Evolutionary conservation across 2,329 filamentous ascomycete genomes (phyloP).

Genomic region (Knoxdaviesia capensis): DNA sequence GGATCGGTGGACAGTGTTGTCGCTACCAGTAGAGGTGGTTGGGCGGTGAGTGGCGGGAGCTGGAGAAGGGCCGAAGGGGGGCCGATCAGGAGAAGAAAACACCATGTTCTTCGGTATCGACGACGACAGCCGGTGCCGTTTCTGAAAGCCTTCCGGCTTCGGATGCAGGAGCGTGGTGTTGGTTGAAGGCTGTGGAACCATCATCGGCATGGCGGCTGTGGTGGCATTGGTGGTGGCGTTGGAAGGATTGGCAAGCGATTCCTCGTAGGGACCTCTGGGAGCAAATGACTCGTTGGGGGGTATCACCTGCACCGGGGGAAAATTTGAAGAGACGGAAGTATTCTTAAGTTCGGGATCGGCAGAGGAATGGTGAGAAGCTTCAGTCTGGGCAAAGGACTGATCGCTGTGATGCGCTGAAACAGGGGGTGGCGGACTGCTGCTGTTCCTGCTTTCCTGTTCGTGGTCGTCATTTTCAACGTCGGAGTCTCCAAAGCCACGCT

Average conservation of each 20-base stretch:
- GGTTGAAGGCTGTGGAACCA: not conserved
- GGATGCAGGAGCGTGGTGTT: constrained; percentile 1
- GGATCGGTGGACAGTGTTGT: constrained; percentile 6
- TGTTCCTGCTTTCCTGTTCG: constrained; percentile 4
- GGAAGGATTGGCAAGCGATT: not conserved
- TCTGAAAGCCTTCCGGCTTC: not conserved
- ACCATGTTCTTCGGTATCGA: constrained; percentile 14
- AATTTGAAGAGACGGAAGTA: too few relatives aligned
- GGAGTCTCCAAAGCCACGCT: constrained; percentile 34
- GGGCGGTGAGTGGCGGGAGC: not conserved
- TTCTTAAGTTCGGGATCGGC: too few relatives aligned
- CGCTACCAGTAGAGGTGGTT: not conserved
- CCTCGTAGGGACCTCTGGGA: too few relatives aligned
- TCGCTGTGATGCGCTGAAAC: too few relatives aligned
- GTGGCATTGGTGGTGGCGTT: not conserved
- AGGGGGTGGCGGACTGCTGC: not conserved
- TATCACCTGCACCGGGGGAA: too few relatives aligned
- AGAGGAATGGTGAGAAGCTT: too few relatives aligned
- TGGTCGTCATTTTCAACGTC: constrained; percentile 14
- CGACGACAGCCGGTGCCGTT: constrained; percentile 9
- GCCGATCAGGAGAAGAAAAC: not conserved
- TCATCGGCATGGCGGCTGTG: not conserved
- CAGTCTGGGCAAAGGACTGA: too few relatives aligned
- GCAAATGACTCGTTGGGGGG: too few relatives aligned
- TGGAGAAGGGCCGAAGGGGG: not conserved